Evolutionary conservation across 2,329 filamentous ascomycete genomes (phyloP).

Genomic region (Aspergillus puulaauensis): DNA sequence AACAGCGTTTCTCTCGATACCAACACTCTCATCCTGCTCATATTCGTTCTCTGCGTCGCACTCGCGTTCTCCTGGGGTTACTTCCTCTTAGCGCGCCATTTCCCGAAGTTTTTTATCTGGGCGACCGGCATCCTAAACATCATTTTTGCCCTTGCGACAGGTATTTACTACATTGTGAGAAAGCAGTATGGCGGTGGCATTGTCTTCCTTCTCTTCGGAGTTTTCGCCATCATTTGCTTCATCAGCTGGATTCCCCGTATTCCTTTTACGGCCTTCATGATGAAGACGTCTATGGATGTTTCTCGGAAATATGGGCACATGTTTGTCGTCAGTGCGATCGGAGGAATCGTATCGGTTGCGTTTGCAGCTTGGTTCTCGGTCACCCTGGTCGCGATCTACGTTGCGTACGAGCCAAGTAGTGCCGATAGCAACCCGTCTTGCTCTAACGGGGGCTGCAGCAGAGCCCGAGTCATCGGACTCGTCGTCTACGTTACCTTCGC

Average conservation of each 20-base stretch:
- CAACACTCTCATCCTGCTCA: constrained; percentile 83
- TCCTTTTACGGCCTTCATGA: constrained; percentile 86
- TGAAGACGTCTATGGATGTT: constrained; percentile 81
- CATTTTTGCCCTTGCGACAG: constrained; percentile 77
- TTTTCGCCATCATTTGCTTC: constrained; percentile 80
- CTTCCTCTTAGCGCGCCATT: constrained; percentile 70
- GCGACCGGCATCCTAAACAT: constrained; percentile 87
- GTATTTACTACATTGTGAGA: constrained; percentile 77
- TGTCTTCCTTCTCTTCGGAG: constrained; percentile 78
- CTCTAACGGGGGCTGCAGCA: constrained; percentile 61
- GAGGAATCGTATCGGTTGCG: constrained; percentile 71
- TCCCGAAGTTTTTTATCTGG: constrained; percentile 92
- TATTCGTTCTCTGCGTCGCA: constrained; percentile 72
- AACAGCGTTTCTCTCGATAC: constrained; percentile 72
- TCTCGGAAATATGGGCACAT: constrained; percentile 82
- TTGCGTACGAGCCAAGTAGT: constrained; percentile 69
- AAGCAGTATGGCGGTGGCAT: constrained; percentile 82
- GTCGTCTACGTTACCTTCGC: constrained; percentile 87
- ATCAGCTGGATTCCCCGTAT: constrained; percentile 87
- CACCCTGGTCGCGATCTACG: constrained; percentile 82
- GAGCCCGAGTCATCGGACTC: constrained; percentile 76
- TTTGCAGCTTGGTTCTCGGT: constrained; percentile 84
- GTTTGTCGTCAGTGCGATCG: constrained; percentile 80
- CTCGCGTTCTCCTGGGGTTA: constrained; percentile 75
- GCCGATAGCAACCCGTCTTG: constrained; percentile 54